These are phyloP conservation scores for Saturnispora quitensis DNA, from an alignment of 805 yeast species.

Conservation along the genomic window DNA sequence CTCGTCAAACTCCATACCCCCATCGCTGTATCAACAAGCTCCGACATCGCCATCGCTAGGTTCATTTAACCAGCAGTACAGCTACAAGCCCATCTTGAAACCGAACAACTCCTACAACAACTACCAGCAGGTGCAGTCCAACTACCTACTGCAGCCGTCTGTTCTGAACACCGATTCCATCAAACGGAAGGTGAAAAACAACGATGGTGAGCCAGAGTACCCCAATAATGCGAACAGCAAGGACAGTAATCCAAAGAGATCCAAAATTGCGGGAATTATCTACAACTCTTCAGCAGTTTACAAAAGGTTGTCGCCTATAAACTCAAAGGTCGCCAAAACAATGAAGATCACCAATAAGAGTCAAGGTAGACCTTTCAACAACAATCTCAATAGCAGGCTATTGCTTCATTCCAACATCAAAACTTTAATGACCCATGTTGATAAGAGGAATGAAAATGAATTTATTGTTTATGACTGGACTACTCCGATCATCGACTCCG, in stretches of 20 bases:
- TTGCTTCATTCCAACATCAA: constrained; percentile 21
- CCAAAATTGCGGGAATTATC: constrained; percentile 21
- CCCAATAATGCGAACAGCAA: background rate
- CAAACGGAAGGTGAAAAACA: background rate
- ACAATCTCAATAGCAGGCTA: constrained; percentile 22
- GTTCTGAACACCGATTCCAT: background rate
- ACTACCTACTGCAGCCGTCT: background rate
- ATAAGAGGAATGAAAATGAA: constrained; percentile 16
- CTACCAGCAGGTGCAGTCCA: background rate
- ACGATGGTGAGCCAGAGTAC: background rate
- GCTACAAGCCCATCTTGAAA: background rate
- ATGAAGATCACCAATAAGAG: constrained; percentile 13
- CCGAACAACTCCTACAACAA: background rate
- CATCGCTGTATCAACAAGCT: background rate
- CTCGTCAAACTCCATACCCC: background rate
- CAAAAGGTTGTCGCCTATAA: constrained; percentile 12
- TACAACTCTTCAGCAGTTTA: constrained; percentile 22
- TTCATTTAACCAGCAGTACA: background rate
- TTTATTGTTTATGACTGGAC: constrained; percentile 17
- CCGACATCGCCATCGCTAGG: background rate
- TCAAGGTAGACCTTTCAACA: constrained; percentile 31
- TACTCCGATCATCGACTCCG: background rate
- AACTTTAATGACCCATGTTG: constrained; percentile 20
- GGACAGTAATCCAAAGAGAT: constrained; percentile 4
- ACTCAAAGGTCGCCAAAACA: background rate